Evolutionary conservation across 176 grass and related monocot genomes (phyloP), one percentile per base, ranked within the genome.

Genomic region (Carex kokanica): DNA sequence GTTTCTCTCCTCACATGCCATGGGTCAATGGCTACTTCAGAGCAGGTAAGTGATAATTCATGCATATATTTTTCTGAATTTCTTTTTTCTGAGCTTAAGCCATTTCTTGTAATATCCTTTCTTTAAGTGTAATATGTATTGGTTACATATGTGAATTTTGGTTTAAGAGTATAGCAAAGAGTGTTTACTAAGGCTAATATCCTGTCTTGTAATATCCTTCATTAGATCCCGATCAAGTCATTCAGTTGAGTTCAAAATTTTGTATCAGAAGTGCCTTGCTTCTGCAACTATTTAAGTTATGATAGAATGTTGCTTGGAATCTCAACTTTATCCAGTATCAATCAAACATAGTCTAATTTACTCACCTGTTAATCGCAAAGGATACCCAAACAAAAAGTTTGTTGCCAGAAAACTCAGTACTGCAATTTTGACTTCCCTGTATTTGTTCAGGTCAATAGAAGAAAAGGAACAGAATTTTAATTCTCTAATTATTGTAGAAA

Each of bases 21-120:
- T 86, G 93, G 96, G 74, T 98, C 89, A 23, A 98, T 98, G 91
- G 92, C 96, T 86, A 98, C 96, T 78, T 88, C 96, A 70, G 96
- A 98, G 60, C 91, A 98, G 96, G 96, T 98, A 87, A 71, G 67
- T 83, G 18, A 54, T 29, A 25, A 38, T 38, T 74, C 65, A 84
- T 57, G 17, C 14, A 41, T 25, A 32, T 64, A 73, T 78, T 60
- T 36, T 60, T 78, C 60, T 73, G 12, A 29, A 69, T 72, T 17
- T 36, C 36, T 34, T 36, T 38, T 68, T 40, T n/a, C 41, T 74
- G 45, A 74, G 21, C 45, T 54, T 5, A 29, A 75, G 72, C 16
- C 23, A 27, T 52, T 53, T 54, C 6, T 75, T 54, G 20, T 74
- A 40, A 36, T 62, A 36, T 60, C 54, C 7, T 41, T 80, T 80